These are phyloP conservation scores for Thalia dealbata DNA, from an alignment of 176 grass and related monocot genomes.

Conservation along the genomic window DNA sequence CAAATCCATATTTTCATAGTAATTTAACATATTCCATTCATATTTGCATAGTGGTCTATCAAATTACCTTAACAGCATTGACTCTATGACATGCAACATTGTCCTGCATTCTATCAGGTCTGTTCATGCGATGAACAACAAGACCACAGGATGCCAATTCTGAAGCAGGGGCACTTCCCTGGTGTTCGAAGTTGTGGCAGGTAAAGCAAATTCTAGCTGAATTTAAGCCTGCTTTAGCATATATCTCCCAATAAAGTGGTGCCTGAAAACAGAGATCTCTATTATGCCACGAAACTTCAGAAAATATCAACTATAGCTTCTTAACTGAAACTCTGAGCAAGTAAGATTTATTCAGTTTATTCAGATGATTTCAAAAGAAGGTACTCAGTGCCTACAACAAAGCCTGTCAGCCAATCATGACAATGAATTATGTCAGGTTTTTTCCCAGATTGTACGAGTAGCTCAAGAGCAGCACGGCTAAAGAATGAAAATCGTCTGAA, in stretches of 20 bases:
- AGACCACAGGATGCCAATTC: constrained; percentile 79
- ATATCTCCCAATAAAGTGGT: constrained; percentile 97
- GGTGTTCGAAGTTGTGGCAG: constrained; percentile 97
- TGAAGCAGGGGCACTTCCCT: constrained; percentile 63
- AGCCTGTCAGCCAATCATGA: constrained; percentile 98
- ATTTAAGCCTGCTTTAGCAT: constrained; percentile 66
- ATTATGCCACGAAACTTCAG: neutral
- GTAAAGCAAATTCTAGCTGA: constrained; percentile 95
- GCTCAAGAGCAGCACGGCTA: constrained; percentile 79
- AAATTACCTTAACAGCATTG: constrained; percentile 79
- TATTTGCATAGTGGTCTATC: constrained; percentile 14
- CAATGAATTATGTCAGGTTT: constrained; percentile 96
- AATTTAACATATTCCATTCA: neutral
- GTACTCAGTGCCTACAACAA: constrained; percentile 51
- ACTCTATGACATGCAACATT: constrained; percentile 68
- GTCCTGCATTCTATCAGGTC: constrained; percentile 78
- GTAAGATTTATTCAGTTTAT: constrained; percentile 16
- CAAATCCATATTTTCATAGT: neutral
- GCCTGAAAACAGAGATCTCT: constrained; percentile 31
- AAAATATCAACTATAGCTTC: neutral
- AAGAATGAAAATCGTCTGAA: constrained; percentile 91
- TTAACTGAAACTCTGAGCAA: constrained; percentile 8
- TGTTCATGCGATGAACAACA: constrained; percentile 76
- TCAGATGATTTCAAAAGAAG: constrained; percentile 2
- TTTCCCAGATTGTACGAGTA: constrained; percentile 64